Percentiles rank a stretch among this genome's conserved stretches.
phyloP scores from a whole-genome alignment of 352 stramenopile genomes.

The Globisporangium emineosum region DNA sequence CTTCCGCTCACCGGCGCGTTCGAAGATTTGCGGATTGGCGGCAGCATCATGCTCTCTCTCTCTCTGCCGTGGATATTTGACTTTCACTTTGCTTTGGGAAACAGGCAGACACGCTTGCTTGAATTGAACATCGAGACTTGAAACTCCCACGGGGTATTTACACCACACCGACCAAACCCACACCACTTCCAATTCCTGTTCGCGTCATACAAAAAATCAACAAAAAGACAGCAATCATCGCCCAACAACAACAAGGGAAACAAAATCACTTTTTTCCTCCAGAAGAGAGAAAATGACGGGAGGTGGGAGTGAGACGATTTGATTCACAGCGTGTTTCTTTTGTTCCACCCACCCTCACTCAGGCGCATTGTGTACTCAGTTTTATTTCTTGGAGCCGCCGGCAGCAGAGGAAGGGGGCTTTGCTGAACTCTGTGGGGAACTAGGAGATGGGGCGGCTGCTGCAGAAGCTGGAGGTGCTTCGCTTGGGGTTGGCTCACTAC shows the following conservation, averaged over 20 bases:
- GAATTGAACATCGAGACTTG: not conserved
- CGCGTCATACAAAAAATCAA: not conserved
- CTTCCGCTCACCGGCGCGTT: constrained; percentile 12
- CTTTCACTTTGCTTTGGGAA: not conserved
- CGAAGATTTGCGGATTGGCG: constrained; percentile 42
- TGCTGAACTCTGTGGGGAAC: constrained; percentile 7
- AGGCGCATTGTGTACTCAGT: not conserved
- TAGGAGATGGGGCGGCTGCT: constrained; percentile 1
- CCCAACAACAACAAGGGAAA: not conserved
- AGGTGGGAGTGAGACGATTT: not conserved
- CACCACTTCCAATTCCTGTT: not conserved
- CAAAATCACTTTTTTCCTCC: not conserved
- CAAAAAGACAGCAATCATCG: not conserved
- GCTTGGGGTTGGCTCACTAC: constrained; percentile 16
- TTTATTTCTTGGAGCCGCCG: constrained; percentile 6
- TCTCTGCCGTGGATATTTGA: not conserved
- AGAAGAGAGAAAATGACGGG: not conserved
- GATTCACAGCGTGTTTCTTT: not conserved
- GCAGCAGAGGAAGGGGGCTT: not conserved
- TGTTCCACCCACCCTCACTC: not conserved
- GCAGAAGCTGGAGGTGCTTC: not conserved
- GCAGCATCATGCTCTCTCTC: constrained; percentile 32
- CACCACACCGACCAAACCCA: not conserved
- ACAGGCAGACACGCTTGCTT: not conserved
- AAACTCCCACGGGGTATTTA: not conserved